Evolutionary conservation across 768 basidiomycete genomes (phyloP), one percentile per base, ranked within the genome.

Genomic region (Xanthoconium stramineum): DNA sequence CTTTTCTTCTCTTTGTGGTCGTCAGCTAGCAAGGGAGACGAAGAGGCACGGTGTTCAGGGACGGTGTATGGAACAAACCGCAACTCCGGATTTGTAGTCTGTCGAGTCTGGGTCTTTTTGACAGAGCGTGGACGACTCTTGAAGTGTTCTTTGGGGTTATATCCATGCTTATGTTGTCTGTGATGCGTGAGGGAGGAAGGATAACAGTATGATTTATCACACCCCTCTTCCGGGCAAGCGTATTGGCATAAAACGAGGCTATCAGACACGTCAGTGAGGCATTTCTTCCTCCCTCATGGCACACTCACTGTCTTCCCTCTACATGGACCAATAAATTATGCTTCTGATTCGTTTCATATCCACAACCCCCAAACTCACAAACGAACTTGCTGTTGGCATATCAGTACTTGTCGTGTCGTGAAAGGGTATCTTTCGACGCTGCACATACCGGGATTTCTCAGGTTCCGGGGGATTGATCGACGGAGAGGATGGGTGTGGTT

Each of bases 321-420:
- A 24, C 24, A 24, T 24, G 72, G 6, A 52, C 59, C 13, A 63
- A 63, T 12, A 66, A 6, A 24, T 74, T 73, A 0, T 65, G 68
- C 0, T 35, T 20, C 1, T 74, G 28, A 28, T 72, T 73, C 0
- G 65, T 50, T 11, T 40, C 58, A 46, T 63, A 67, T 0, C 19
- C n/a, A 29, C 72, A 74, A 6, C 57, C 64, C 0, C 33, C 14
- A 37, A 57, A 52, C 4, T 66, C 55, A 19, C 72, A 74, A 3
- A 20, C 10, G 10, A 55, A 40, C 69, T 59, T 71, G 24, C 72
- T 74, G 42, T 43, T 1, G n/a, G 9, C 20, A 33, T 20, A 42
- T 70, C 33, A 61, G 50, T 14, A 24, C 24, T 24, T 24, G 11
- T 52, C 47, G 6, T 17, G 38, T 29, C 24, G 2, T 2, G 17